A percentile compares a stretch with the other conserved stretches of the same genome.
These are phyloP conservation scores for Neckera pumila DNA, from an alignment of 225 moss, liverwort and hornwort species.

Conservation along the genomic window DNA sequence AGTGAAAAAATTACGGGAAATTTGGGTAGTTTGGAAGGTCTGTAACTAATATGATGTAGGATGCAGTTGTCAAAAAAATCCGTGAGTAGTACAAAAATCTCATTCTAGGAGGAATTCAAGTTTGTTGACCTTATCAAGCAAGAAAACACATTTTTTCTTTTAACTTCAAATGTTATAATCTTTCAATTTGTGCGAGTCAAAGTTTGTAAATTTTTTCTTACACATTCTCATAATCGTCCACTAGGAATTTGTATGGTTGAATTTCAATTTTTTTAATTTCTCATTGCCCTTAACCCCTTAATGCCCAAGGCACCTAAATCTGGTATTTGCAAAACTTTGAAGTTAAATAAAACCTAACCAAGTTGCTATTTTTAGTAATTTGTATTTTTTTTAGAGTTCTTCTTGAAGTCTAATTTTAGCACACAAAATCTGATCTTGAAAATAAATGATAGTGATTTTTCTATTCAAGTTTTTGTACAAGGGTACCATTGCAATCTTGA, in stretches of 20 bases:
- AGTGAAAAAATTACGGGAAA: too few relatives aligned
- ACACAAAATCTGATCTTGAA: too few relatives aligned
- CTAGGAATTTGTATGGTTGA: not conserved
- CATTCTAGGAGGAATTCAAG: fast-evolving
- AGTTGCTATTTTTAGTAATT: too few relatives aligned
- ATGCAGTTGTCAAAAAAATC: not conserved
- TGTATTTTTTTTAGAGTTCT: too few relatives aligned
- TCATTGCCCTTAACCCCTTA: fast-evolving
- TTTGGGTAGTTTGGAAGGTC: not conserved
- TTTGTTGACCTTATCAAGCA: fast-evolving
- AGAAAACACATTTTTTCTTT: fast-evolving
- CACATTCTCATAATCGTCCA: not conserved
- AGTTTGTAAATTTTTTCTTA: fast-evolving
- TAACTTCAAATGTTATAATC: not conserved
- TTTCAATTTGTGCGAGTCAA: not conserved
- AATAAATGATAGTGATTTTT: too few relatives aligned
- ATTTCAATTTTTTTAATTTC: too few relatives aligned
- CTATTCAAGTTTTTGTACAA: too few relatives aligned
- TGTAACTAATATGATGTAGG: not conserved
- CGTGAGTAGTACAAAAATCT: not conserved
- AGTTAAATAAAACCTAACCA: too few relatives aligned
- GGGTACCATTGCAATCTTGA: too few relatives aligned
- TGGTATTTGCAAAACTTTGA: too few relatives aligned
- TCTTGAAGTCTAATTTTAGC: too few relatives aligned
- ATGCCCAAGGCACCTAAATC: too few relatives aligned